Evolutionary conservation across 2,329 filamentous ascomycete genomes (phyloP).

Genomic region (Botrytis medusae): DNA sequence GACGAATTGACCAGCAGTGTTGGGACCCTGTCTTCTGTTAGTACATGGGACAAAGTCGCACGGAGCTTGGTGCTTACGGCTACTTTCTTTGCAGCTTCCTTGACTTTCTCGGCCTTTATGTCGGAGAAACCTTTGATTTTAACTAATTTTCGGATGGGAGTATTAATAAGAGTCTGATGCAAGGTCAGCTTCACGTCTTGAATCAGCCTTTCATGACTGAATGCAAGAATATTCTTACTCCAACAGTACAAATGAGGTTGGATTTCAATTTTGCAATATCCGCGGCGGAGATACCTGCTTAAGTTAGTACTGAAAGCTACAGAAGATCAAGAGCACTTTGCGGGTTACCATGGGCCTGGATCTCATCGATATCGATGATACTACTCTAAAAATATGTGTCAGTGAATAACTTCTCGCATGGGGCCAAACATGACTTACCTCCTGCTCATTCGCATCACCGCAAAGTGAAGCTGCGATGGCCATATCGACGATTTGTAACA

Average conservation of each 20-base stretch:
- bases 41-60: background rate
- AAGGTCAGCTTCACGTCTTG: slow-evolving; percentile 4
- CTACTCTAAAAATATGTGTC: slow-evolving; percentile 25
- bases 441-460: slow-evolving; percentile 22
- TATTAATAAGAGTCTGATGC: slow-evolving; percentile 56
- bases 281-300: slow-evolving; percentile 58
- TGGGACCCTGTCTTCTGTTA: slow-evolving; percentile 49
- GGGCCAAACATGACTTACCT: background rate
- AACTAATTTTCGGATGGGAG: slow-evolving; percentile 58
- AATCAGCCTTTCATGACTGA: background rate
- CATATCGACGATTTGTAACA: slow-evolving; percentile 10
- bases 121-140: slow-evolving; percentile 72
- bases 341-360: slow-evolving; percentile 60
- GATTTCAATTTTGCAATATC: slow-evolving; percentile 66
- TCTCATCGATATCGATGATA: slow-evolving; percentile 65
- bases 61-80: slow-evolving; percentile 31
- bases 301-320: slow-evolving; percentile 19
- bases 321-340: background rate
- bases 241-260: slow-evolving; percentile 62
- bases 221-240: slow-evolving; percentile 45
- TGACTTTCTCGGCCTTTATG: slow-evolving; percentile 69
- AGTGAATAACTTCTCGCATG: background rate
- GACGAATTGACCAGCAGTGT: slow-evolving; percentile 55
- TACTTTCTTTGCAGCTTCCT: slow-evolving; percentile 57
- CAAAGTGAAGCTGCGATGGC: slow-evolving; percentile 15